Evolutionary conservation across 768 basidiomycete species (phyloP), one percentile per base, ranked within the genome.

Genomic region (Suillus brevipes): DNA sequence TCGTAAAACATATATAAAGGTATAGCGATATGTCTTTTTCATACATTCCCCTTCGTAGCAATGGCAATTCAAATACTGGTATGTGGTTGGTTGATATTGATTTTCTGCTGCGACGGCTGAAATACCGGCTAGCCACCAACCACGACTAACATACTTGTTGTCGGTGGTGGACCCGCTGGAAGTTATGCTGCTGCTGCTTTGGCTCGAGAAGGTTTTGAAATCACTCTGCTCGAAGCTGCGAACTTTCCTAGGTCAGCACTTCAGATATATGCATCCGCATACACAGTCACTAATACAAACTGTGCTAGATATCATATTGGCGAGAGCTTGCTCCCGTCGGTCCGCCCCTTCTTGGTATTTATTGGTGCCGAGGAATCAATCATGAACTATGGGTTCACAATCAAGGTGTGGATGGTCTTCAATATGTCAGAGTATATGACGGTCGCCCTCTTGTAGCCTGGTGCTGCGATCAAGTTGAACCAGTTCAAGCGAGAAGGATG

Each of bases 381-480:
- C 25, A 74, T 74, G 14, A 78, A 75, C 43, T 73, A 83, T 69
- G 86, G 86, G 1, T 88, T 88, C 67, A 69, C 79, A 13, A 71
- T 71, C 64, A 88, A 87, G 81, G 87, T 36, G 8, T 50, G 28
- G n/a, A 25, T 61, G 16, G n/a, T 64, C 20, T 37, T 37, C 12
- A 37, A 3, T 37, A 3, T 7, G 6, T 9, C 14, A 1, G 36
- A 14, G 36, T 56, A 56, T 2, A 56, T 37, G 13, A 56, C 28
- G 31, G 18, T 25, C 20, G 3, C 36, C 13, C 23, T 28, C 18
- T 38, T 23, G 10, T 70, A 87, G 86, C 86, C 85, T 53, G 87
- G 86, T 42, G 84, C 87, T 66, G 85, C 85, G n/a, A 83, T 88
- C 65, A 87, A 88, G 73, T 85, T 87, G 70, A 87, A 87, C 68